Percentiles rank a stretch among this genome's conserved stretches.
These are phyloP conservation scores for Botrytis sinoallii DNA, from an alignment of 2,329 filamentous ascomycete species.

Conservation along the genomic window DNA sequence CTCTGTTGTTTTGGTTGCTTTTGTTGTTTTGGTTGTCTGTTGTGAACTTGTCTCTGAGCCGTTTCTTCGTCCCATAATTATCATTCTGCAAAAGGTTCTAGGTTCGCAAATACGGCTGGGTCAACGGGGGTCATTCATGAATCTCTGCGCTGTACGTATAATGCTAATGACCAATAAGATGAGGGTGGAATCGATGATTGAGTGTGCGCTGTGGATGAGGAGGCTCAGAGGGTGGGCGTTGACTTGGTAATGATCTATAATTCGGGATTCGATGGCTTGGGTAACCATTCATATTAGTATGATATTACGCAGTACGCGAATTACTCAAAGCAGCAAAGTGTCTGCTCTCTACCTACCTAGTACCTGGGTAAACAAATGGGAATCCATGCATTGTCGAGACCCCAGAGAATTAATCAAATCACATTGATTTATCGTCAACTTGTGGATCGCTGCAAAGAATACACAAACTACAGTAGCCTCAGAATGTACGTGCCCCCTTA, in stretches of 20 bases:
- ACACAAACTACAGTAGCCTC: neutral
- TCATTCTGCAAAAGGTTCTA: neutral
- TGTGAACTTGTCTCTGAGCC: neutral
- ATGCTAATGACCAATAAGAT: neutral
- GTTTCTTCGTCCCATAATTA: neutral
- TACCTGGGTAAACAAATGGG: neutral
- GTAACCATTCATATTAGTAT: neutral
- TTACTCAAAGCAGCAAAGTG: neutral
- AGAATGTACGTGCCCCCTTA: slow-evolving; percentile 4
- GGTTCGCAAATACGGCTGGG: neutral
- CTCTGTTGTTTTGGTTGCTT: neutral
- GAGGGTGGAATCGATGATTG: neutral
- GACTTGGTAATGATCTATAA: neutral
- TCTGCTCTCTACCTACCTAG: neutral
- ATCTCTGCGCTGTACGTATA: neutral
- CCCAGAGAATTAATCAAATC: neutral
- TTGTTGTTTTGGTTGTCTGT: neutral
- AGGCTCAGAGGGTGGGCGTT: neutral
- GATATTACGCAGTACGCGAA: neutral
- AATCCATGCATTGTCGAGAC: neutral
- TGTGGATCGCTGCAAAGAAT: slow-evolving; percentile 9
- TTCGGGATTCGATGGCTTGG: neutral
- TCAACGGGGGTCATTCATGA: neutral
- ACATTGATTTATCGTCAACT: neutral
- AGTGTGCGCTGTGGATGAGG: neutral